phyloP scores from a whole-genome alignment of 1,139 yeast species.

The Geotrichum klebahnii region DNA sequence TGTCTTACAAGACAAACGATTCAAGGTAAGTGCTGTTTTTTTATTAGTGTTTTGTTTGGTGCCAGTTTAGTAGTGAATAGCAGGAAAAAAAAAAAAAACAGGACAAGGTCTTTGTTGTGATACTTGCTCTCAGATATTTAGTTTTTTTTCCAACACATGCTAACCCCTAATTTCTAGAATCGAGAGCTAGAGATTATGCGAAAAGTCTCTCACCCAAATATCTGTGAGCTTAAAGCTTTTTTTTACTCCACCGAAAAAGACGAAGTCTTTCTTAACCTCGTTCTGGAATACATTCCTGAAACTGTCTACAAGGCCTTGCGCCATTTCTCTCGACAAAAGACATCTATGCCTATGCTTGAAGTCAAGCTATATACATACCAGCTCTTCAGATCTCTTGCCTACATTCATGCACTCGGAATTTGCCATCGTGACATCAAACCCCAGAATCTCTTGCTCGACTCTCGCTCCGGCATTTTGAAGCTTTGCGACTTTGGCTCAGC shows the following conservation, averaged over 20 bases:
- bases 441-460: conserved; percentile 85
- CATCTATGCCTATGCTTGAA: conserved; percentile 82
- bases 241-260: conserved; percentile 75
- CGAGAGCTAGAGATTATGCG: conserved; percentile 96
- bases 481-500: conserved; percentile 99
- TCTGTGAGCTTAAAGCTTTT: conserved; percentile 82
- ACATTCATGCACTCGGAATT: conserved; percentile 84
- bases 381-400: conserved; percentile 83
- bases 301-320: conserved; percentile 88
- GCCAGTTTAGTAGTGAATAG: too few relatives aligned
- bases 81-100: too few relatives aligned
- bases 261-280: conserved; percentile 79
- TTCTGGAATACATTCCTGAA: conserved; percentile 89
- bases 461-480: conserved; percentile 78
- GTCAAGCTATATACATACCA: conserved; percentile 89
- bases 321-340: conserved; percentile 69
- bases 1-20: conserved; percentile 89
- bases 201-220: conserved; percentile 75
- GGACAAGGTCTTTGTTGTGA: too few relatives aligned
- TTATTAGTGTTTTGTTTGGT: too few relatives aligned
- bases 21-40: too few relatives aligned
- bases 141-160: too few relatives aligned
- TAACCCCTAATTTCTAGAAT: too few relatives aligned
- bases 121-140: too few relatives aligned
- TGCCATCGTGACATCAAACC: conserved; percentile 98